Percentiles rank a stretch among this genome's conserved stretches.
These are phyloP conservation scores for Flaveria floridana DNA, from an alignment of 140 eudicot genomes.

Conservation along the genomic window DNA sequence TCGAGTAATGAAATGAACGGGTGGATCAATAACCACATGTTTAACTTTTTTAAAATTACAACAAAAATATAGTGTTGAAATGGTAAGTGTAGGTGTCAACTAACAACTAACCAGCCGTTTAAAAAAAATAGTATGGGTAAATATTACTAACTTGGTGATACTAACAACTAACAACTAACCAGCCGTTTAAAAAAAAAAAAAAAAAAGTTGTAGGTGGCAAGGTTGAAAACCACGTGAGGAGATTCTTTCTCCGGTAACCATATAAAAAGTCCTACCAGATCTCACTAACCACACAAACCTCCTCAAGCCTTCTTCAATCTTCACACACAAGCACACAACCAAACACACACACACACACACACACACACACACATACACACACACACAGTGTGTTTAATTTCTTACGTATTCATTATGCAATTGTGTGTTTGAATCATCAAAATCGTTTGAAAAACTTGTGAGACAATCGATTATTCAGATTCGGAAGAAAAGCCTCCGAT, in stretches of 20 bases:
- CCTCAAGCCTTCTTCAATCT: conserved; percentile 7
- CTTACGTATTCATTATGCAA: not conserved
- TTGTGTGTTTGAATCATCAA: conserved; percentile 36
- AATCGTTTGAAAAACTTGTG: conserved; percentile 33
- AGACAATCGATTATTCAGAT: conserved; percentile 35
- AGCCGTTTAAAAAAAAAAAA: too few relatives aligned
- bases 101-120: too few relatives aligned
- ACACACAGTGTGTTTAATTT: not conserved
- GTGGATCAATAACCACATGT: too few relatives aligned
- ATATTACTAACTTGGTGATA: too few relatives aligned
- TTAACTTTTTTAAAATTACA: not conserved
- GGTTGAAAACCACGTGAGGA: conserved; percentile 43
- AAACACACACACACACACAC: not conserved
- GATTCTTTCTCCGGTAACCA: conserved; percentile 36
- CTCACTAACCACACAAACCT: conserved; percentile 43
- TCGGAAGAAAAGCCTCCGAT: conserved; percentile 8
- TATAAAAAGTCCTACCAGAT: conserved; percentile 44
- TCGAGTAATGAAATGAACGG: too few relatives aligned
- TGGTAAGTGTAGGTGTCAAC: conserved; percentile 34
- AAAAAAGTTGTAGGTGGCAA: conserved; percentile 34
- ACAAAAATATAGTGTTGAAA: conserved; percentile 13
- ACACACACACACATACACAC: not conserved
- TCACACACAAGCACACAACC: not conserved
- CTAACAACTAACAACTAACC: too few relatives aligned
- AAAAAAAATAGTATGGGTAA: too few relatives aligned